phyloP scores from a whole-genome alignment of 768 basidiomycete species.

The Boletus coccyginus region DNA sequence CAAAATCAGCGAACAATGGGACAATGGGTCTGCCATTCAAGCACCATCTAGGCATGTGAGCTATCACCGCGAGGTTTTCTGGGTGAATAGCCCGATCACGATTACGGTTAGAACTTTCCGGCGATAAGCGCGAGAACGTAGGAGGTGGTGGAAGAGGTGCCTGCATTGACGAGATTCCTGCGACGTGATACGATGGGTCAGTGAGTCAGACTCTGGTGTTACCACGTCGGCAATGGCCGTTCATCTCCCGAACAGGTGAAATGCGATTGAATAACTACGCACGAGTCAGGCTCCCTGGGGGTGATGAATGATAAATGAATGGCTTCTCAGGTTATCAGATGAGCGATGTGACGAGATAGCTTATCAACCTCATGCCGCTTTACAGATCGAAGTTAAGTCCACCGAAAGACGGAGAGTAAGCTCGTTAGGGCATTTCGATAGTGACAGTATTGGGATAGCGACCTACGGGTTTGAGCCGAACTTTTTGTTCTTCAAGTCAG shows the following conservation, averaged over 20 bases:
- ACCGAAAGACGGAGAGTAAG: neutral
- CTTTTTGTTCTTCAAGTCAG: slow-evolving; percentile 2
- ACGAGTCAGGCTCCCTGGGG: slow-evolving; percentile 7
- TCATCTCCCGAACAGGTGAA: slow-evolving; percentile 3
- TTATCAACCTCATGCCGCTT: slow-evolving; percentile 10
- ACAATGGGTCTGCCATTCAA: slow-evolving; percentile 14
- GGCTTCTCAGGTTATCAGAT: slow-evolving; percentile 14
- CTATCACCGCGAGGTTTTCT: slow-evolving; percentile 1
- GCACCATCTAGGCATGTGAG: slow-evolving; percentile 12
- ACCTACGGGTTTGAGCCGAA: neutral
- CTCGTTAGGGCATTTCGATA: slow-evolving; percentile 7
- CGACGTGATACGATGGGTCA: neutral
- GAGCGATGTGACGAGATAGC: slow-evolving; percentile 16
- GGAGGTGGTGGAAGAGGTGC: neutral
- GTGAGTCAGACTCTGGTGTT: neutral
- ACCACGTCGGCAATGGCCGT: slow-evolving; percentile 6
- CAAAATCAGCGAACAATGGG: slow-evolving; percentile 23
- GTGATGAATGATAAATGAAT: slow-evolving; percentile 6
- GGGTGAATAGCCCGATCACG: slow-evolving; percentile 1
- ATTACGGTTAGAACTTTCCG: neutral
- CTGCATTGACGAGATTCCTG: neutral
- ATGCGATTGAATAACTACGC: slow-evolving; percentile 8
- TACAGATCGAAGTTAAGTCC: neutral
- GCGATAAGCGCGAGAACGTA: slow-evolving; percentile 1
- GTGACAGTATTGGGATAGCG: neutral